Evolutionary conservation across 352 stramenopile species (phyloP), one percentile per base, ranked within the genome.

Genomic region (Phytophthora boehmeriae): DNA sequence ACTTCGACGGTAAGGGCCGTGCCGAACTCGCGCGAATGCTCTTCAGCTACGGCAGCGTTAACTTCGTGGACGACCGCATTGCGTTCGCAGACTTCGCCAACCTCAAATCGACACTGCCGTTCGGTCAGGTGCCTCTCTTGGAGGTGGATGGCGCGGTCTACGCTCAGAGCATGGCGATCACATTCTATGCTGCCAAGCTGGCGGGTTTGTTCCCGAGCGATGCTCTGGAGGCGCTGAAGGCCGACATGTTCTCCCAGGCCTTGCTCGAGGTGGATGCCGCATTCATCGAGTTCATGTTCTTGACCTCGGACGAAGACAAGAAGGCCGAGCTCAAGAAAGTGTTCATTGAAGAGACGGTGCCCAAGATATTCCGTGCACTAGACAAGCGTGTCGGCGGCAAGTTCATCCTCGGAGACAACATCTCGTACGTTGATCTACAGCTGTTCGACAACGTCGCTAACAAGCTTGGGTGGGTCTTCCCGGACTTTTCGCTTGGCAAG

Each of bases 21-120:
- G 85, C 47, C 4, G 83, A 92, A 68, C 32, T 83, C 19, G 17
- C 75, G 23, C 80, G 85, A 14, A 54, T 92, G 16, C 32, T 71
- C 39, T 63, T 87, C 61, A 38, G 52, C 20, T 83, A 73, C 54
- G 75, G 66, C n/a, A 48, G 42, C 38, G 23, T 88, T 35, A 9
- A 51, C 13, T 86, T 86, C 54, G 64, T 54, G 28, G 64, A 84
- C 36, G 20, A 75, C 3, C 70, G 73, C 16, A 44, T 87, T 20
- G 23, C 47, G 2, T 4, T 34, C 25, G 36, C 36, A 4, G 46
- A 83, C 17, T 82, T 82, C 41, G 17, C 38, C 8, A 65, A 56
- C 14, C 32, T 80, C 20, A 82, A 86, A 58, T 39, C 66, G 16
- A 70, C 34, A 43, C 47, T 80, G 9, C 75, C 79, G 9, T 59